Evolutionary conservation across 805 yeast species (phyloP).

Genomic region (Starmerella bacillaris): DNA sequence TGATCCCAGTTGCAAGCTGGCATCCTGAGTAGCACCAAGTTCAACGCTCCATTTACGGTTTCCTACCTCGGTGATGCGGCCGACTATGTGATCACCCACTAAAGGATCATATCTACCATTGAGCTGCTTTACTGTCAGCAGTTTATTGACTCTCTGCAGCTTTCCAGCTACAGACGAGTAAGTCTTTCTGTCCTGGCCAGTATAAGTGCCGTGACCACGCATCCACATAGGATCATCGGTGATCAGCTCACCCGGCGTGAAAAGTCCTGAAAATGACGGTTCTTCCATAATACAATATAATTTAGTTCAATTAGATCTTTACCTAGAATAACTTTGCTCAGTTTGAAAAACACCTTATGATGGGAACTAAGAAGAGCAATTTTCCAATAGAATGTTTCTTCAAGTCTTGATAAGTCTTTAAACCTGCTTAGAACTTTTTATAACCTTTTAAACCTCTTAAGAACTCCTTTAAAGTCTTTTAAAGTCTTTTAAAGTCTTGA

Average conservation of each 20-base stretch:
- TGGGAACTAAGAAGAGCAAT: too few species aligned
- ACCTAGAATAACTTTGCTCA: too few species aligned
- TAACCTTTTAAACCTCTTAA: too few species aligned
- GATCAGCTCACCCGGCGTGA: conserved; percentile 92
- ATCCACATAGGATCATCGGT: conserved; percentile 94
- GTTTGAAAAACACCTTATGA: too few species aligned
- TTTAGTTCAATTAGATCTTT: too few species aligned
- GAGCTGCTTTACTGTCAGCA: conserved; percentile 69
- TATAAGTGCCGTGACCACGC: conserved; percentile 95
- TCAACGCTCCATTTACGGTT: conserved; percentile 92
- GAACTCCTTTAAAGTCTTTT: too few species aligned
- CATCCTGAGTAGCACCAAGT: conserved; percentile 87
- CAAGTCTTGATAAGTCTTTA: too few species aligned
- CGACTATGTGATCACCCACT: conserved; percentile 90
- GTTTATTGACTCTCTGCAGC: conserved; percentile 66
- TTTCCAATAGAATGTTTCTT: too few species aligned
- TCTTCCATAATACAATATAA: too few species aligned
- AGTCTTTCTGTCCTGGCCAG: conserved; percentile 44
- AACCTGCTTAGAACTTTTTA: too few species aligned
- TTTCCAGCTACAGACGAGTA: conserved; percentile 88
- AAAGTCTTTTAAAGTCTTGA: too few species aligned
- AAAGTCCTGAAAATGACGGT: too few species aligned
- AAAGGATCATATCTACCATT: conserved; percentile 82
- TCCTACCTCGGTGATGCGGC: conserved; percentile 86
- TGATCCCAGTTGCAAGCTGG: conserved; percentile 80